These are phyloP conservation scores for Stereocaulon alpinum DNA, from an alignment of 495 filamentous ascomycete genomes.

Conservation along the genomic window DNA sequence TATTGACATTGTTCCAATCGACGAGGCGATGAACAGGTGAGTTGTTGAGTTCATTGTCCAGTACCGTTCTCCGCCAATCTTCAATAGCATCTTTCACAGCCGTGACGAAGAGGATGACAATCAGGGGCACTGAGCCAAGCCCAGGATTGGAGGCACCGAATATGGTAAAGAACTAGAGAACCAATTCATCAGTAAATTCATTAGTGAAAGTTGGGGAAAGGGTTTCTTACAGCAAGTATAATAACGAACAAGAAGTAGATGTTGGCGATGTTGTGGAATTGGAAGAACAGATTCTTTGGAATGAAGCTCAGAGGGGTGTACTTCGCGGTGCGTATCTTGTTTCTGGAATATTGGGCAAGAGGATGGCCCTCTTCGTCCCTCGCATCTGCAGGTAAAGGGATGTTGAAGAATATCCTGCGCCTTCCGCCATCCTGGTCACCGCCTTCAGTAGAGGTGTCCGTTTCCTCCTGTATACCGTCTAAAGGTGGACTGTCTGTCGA, in stretches of 20 bases:
- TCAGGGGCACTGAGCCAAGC: slow-evolving; percentile 81
- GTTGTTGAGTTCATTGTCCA: slow-evolving; percentile 94
- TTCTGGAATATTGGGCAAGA: slow-evolving; percentile 59
- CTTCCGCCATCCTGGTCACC: slow-evolving; percentile 27
- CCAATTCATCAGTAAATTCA: slow-evolving; percentile 15
- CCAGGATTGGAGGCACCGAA: slow-evolving; percentile 90
- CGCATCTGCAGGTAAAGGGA: slow-evolving; percentile 64
- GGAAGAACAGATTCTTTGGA: slow-evolving; percentile 94
- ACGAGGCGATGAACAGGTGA: slow-evolving; percentile 83
- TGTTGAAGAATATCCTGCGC: slow-evolving; percentile 71
- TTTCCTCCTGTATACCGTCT: slow-evolving; percentile 28
- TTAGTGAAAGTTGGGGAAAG: neutral
- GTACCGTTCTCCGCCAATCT: slow-evolving; percentile 84
- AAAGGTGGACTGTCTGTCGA: slow-evolving; percentile 24
- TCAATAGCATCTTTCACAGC: slow-evolving; percentile 95
- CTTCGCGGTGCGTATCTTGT: slow-evolving; percentile 96
- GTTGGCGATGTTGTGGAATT: slow-evolving; percentile 98
- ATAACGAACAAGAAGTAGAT: slow-evolving; percentile 96
- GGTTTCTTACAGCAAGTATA: slow-evolving; percentile 71
- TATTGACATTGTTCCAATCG: slow-evolving; percentile 90
- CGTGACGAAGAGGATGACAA: slow-evolving; percentile 88
- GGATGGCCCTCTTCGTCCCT: slow-evolving; percentile 77
- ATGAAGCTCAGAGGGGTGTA: slow-evolving; percentile 93
- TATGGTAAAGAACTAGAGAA: slow-evolving; percentile 79
- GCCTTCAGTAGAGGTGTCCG: slow-evolving; percentile 34